Evolutionary conservation across 345 rosid genomes (phyloP), one percentile per base, ranked within the genome.

Genomic region (Linum trigynum): DNA sequence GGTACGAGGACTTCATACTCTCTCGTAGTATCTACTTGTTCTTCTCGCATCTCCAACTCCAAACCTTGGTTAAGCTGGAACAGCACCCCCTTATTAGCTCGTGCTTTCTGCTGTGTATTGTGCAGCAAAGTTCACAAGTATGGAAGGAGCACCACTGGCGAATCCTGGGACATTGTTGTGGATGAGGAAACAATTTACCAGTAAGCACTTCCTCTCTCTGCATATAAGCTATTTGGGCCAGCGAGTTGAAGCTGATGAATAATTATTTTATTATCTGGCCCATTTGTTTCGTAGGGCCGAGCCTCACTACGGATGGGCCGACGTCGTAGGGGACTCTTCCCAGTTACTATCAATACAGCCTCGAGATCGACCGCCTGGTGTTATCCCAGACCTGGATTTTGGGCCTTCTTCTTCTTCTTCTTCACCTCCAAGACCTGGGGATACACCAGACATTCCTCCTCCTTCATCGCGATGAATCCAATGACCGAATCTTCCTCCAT

Each of bases 251-350:
- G 32, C 32, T 23, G 32, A 23, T 23, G 0, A 23, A 23, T 23
- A 23, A 1, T 23, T 23, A 23, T 23, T 0, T 23, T 23, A 0
- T 23, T n/a, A n/a, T n/a, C n/a, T 23, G 32, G 32, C 1, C 32
- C 32, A 0, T 23, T 23, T 23, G 32, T 23, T 23, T 1, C 1
- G 55, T 67, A 94, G 99, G 82, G 95, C 90, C 39, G 97, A 94
- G 68, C 99, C 99, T 40, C 99, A 94, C 78, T 94, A 94, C 42
- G 99, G 99, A 45, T 94, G 99, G 99, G 92, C 95, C 16, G 97
- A 88, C 73, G 95, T 90, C 2, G 99, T 88, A 59, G 97, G 95
- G 8, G 92, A 94, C 74, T 90, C 97, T 5, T 86, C 75, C 62
- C 96, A 88, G 76, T 77, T 86, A 77, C 88, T 94, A 36, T 84